Percentiles rank a stretch among this genome's conserved stretches.
These are phyloP conservation scores for Gardenia jasminoides DNA, from an alignment of 257 asterid genomes.

Conservation along the genomic window DNA sequence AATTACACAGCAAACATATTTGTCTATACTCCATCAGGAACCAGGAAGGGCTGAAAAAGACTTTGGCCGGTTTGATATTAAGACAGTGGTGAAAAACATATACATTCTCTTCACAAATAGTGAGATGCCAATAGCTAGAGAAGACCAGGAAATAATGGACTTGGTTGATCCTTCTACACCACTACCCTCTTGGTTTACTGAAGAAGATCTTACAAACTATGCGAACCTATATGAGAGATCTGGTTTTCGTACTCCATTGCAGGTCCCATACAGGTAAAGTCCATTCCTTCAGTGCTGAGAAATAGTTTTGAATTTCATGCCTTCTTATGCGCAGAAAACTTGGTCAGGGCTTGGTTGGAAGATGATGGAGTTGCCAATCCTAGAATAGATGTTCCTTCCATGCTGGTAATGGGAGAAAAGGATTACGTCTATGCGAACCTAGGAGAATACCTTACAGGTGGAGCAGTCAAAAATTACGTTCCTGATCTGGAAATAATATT, in stretches of 20 bases:
- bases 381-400: conserved; percentile 33
- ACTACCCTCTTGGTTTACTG: conserved; percentile 35
- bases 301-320: background rate
- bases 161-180: conserved; percentile 35
- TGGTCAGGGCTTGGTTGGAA: conserved; percentile 24
- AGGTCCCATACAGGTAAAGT: conserved; percentile 40
- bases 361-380: conserved; percentile 20
- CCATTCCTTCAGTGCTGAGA: background rate
- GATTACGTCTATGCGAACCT: conserved; percentile 36
- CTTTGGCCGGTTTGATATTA: conserved; percentile 45
- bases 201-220: conserved; percentile 33
- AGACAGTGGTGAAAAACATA: conserved; percentile 56
- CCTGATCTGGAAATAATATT: conserved; percentile 41
- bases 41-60: conserved; percentile 50
- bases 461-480: conserved; percentile 33
- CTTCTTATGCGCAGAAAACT: background rate
- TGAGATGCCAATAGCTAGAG: conserved; percentile 51
- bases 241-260: conserved; percentile 40
- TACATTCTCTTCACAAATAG: conserved; percentile 52
- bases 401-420: conserved; percentile 53
- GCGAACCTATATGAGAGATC: conserved; percentile 32
- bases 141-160: conserved; percentile 62
- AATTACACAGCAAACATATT: background rate
- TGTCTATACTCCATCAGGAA: conserved; percentile 5
- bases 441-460: conserved; percentile 36